Evolutionary conservation across 345 rosid species (phyloP).

Genomic region (Syzygium oleosum): DNA sequence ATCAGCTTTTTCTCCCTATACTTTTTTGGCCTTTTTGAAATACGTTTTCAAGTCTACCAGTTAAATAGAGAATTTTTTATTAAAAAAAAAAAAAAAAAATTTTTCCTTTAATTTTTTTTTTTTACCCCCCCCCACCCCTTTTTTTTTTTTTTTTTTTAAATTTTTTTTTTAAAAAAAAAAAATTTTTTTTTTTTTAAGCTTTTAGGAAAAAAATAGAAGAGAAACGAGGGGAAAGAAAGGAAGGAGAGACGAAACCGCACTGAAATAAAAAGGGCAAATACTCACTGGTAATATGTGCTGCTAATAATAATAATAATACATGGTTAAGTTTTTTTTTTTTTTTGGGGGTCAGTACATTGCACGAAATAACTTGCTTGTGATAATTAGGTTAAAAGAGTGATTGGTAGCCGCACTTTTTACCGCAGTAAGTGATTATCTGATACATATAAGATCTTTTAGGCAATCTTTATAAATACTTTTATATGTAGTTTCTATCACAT

Average conservation of each 20-base stretch:
- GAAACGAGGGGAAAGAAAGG: background rate
- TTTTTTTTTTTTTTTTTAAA: no score
- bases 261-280: background rate
- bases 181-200: no score
- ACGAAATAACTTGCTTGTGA: background rate
- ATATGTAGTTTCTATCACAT: background rate
- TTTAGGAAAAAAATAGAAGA: background rate
- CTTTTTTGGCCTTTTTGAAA: background rate
- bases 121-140: no score
- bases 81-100: no score
- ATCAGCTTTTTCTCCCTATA: background rate
- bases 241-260: background rate
- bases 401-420: background rate
- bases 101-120: no score
- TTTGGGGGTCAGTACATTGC: background rate
- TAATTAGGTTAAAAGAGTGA: background rate
- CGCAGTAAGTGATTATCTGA: background rate
- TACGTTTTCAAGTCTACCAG: background rate
- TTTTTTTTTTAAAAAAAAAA: no score
- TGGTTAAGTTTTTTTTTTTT: background rate
- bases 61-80: no score
- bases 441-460: background rate
- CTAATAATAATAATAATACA: background rate
- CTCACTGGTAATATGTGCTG: background rate
- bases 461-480: background rate